Conservation (phyloP, 2,329 filamentous ascomycete species). For the Exutisphaerella laricina region DNA sequence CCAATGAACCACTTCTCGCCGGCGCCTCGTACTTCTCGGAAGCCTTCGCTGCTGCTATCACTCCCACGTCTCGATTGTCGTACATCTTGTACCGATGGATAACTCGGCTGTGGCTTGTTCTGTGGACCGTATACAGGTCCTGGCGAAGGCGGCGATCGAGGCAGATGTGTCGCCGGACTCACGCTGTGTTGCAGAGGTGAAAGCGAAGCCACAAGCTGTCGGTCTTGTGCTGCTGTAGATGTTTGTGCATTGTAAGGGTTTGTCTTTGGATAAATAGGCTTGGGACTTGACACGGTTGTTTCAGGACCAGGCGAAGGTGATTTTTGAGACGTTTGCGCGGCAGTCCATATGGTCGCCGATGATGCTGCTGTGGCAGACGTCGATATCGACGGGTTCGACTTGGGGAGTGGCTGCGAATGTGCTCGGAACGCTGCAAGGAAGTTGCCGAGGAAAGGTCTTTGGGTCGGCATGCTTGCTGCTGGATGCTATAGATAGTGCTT, state of each 20-base stretch:
- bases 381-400: constrained; percentile 45
- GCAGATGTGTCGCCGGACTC: constrained; percentile 33
- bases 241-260: constrained; percentile 23
- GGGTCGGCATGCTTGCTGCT: constrained; percentile 55
- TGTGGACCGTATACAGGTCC: constrained; percentile 32
- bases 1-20: constrained; percentile 79
- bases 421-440: constrained; percentile 64
- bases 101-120: constrained; percentile 31
- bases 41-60: constrained; percentile 70
- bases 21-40: constrained; percentile 67
- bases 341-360: constrained; percentile 25
- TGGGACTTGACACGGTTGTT: constrained; percentile 34
- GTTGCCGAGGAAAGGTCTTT: constrained; percentile 61
- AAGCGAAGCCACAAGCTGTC: constrained; percentile 37
- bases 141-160: constrained; percentile 33
- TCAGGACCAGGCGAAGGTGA: constrained; percentile 18
- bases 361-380: constrained; percentile 38
- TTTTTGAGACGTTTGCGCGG: constrained; percentile 16
- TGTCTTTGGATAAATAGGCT: constrained; percentile 46
- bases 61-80: constrained; percentile 54
- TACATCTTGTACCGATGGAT: constrained; percentile 31
- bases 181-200: constrained; percentile 35
- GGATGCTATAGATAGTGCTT: no score
- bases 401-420: constrained; percentile 53
- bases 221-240: constrained; percentile 31